Conservation (phyloP, 768 basidiomycete genomes). For the Kwoniella pini region DNA sequence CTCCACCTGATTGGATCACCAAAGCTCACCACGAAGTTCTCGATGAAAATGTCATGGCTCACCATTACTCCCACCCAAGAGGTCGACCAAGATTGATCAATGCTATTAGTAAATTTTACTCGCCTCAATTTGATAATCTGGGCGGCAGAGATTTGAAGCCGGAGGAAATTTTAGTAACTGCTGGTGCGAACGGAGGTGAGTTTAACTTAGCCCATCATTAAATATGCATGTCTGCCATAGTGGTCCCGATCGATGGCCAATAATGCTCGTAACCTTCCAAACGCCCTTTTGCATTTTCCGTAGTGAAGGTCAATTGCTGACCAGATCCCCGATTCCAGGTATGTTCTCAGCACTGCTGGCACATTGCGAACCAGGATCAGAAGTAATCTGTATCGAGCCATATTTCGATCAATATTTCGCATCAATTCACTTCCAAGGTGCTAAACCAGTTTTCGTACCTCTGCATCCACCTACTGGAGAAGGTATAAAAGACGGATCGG, state of each 20-base stretch:
- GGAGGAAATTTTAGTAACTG: slow-evolving; percentile 91
- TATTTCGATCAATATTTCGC: slow-evolving; percentile 97
- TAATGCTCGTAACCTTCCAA: not conserved
- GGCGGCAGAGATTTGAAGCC: slow-evolving; percentile 69
- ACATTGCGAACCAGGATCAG: slow-evolving; percentile 87
- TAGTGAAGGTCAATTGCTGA: too few species aligned
- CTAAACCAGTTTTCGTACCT: slow-evolving; percentile 89
- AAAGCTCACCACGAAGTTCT: slow-evolving; percentile 46
- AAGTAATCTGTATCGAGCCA: slow-evolving; percentile 98
- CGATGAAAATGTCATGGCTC: slow-evolving; percentile 51
- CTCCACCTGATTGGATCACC: slow-evolving; percentile 53
- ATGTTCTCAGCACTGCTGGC: slow-evolving; percentile 92
- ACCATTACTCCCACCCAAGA: slow-evolving; percentile 67
- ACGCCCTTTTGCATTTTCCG: too few species aligned
- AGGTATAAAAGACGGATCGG: slow-evolving; percentile 60
- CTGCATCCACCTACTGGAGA: slow-evolving; percentile 75
- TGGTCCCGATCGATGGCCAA: not conserved
- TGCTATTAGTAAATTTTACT: slow-evolving; percentile 80
- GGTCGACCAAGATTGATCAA: slow-evolving; percentile 83
- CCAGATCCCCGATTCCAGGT: too few species aligned
- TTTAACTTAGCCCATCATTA: too few species aligned
- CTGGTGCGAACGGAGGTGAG: slow-evolving; percentile 93
- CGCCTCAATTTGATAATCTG: slow-evolving; percentile 60
- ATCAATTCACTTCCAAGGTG: slow-evolving; percentile 90
- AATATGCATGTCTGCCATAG: not conserved